Evolutionary conservation across 139 green algal species (phyloP), one percentile per base, ranked within the genome.

Genomic region (Tetratostichococcus sp.): DNA sequence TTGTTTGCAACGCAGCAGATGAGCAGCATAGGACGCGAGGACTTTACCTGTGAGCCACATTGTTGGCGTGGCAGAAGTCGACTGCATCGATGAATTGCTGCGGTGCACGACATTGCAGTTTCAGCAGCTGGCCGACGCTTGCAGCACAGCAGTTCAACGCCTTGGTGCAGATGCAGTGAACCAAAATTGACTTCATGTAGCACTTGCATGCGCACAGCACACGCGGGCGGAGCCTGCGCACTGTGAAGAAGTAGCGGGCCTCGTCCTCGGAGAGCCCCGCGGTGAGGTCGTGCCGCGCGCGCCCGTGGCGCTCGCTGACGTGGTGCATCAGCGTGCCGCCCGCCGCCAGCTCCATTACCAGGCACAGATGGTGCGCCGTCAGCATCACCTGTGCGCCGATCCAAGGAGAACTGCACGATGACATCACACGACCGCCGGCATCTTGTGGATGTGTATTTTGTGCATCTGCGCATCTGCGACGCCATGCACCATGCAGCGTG

Each of bases 61-160:
- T 85, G 77, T 95, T 88, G 17, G 75, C 79, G 81, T 97, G 93
- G 83, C 92, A 96, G 82, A 94, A 97, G 75, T 93, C 88, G n/a
- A 97, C 91, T 0, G 92, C 92, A 2, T 71, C 86, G 1, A 97
- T 77, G 70, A 97, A 92, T 88, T 97, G 93, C 80, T 62, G 50
- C 50, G n/a, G n/a, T n/a, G n/a, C n/a, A n/a, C n/a, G n/a, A n/a
- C n/a, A n/a, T n/a, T n/a, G n/a, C n/a, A n/a, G n/a, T n/a, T n/a
- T n/a, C 39, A 50, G 39, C 39, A 14, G 39, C 14, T 50, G 8
- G 14, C 39, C 39, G 39, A 50, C 39, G 8, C 39, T 22, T 8
- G 39, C 39, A 62, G 50, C 50, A 5, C 11, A n/a, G 11, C 50
- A 62, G 50, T 5, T n/a, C 14, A 25, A 26, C 11, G 2, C n/a